Conservation (phyloP, 257 asterid species). For the Nicotiana noctiflora region DNA sequence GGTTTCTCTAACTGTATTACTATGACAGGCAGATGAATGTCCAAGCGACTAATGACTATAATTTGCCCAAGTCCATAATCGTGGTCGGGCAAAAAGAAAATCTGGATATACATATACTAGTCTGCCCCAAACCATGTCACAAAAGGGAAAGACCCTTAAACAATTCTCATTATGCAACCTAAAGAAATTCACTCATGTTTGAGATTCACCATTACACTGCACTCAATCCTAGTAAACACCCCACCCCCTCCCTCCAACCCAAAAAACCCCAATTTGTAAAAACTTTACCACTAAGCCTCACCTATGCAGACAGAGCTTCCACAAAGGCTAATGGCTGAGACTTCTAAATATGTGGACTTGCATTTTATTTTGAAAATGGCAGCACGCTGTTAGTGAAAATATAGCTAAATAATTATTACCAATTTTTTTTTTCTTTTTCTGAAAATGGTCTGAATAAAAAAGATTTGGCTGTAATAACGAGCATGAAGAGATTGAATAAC, state of each 20-base stretch:
- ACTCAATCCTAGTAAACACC: not conserved
- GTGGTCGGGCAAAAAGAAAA: not conserved
- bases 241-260: not conserved
- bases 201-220: not conserved
- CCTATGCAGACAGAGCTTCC: not conserved
- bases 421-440: not conserved
- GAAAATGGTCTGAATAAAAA: not conserved
- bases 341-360: not conserved
- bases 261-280: not conserved
- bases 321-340: not conserved
- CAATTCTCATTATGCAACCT: not conserved
- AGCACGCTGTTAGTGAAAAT: not conserved
- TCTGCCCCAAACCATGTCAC: not conserved
- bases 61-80: not conserved
- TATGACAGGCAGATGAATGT: not conserved
- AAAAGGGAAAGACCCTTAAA: not conserved
- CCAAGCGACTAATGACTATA: not conserved
- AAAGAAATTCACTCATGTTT: not conserved
- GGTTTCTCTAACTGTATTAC: not conserved
- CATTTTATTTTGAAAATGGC: not conserved
- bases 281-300: not conserved
- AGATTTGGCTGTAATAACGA: not conserved
- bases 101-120: not conserved
- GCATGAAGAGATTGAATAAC: not conserved
- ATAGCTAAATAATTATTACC: not conserved